Base-by-base conservation (phyloP, 169 alveolate genomes). In the Plasmodium chabaudi region DNA sequence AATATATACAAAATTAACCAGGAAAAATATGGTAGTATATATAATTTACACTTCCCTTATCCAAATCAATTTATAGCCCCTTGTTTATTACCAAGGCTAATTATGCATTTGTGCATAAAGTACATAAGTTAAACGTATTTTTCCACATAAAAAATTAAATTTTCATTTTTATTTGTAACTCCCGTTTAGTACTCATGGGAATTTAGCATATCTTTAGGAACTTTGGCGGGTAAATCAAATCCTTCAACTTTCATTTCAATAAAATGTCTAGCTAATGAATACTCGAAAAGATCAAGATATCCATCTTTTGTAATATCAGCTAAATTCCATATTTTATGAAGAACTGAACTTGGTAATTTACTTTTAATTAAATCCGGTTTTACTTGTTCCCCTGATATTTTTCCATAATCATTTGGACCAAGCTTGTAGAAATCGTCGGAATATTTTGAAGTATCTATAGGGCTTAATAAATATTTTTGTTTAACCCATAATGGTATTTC, bases 271-370 rank as follows among this genome's bases (percentile, higher is more conserved):
- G 92, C 92, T 15, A 91, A 72, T 5, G 92, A 61, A 74, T 91
- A 91, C 47, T 91, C 94, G 72, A 77, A 91, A 17, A 91, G 51
- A 47, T 91, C 94, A 46, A 91, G 84, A 71, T 87, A 91, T 9
- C 94, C 94, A 74, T 91, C 94, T 53, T 74, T 51, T 23, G 92
- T 91, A 13, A 91, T 34, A 19, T 91, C 94, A 0, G 94, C 91
- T 70, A 91, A 64, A 47, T 91, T 91, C 94, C 94, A 91, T 12
- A 91, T 69, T 61, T 91, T 91, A 77, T 91, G 94, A 10, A 91
- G 61, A 39, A 91, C 91, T 0, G 92, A 68, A 56, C 91, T 73
- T 17, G 94, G 94, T 39, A 91, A 53, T 42, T 88, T 91, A 87
- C 94, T 91, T 72, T 87, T 91, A 42, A 86, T 87, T 21, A 91